phyloP scores from a whole-genome alignment of 2,329 filamentous ascomycete genomes.

The Cryphonectria parasitica region DNA sequence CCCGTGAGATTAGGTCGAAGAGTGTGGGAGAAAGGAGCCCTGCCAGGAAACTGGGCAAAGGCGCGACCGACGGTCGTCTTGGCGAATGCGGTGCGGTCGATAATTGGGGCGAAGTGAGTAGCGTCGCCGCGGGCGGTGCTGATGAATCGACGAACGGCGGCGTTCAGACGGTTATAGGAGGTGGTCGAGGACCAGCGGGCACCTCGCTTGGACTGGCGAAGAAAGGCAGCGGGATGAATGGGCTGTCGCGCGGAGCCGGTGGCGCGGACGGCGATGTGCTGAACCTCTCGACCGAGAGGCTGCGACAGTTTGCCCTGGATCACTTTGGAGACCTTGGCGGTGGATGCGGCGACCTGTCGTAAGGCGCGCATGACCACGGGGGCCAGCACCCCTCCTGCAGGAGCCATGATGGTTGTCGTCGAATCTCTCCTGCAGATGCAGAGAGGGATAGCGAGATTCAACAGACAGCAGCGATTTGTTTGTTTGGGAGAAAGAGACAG shows the following conservation, averaged over 20 bases:
- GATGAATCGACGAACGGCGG: constrained; percentile 55
- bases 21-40: constrained; percentile 84
- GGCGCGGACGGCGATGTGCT: constrained; percentile 50
- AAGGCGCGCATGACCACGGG: constrained; percentile 59
- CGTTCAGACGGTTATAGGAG: constrained; percentile 47
- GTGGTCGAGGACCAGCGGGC: constrained; percentile 53
- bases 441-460: constrained; percentile 14
- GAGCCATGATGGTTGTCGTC: constrained; percentile 51
- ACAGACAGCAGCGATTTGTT: background rate
- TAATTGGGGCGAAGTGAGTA: constrained; percentile 39
- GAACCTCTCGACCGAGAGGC: constrained; percentile 50
- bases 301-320: constrained; percentile 55
- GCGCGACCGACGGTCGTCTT: constrained; percentile 54
- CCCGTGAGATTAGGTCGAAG: constrained; percentile 92
- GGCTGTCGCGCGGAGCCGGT: constrained; percentile 50
- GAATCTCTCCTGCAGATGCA: constrained; percentile 30
- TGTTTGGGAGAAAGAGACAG: background rate
- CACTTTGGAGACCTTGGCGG: constrained; percentile 52
- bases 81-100: constrained; percentile 55
- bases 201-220: constrained; percentile 54
- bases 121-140: constrained; percentile 47
- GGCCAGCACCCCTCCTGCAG: constrained; percentile 61
- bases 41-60: constrained; percentile 67
- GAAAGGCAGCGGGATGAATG: constrained; percentile 54
- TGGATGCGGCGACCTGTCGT: constrained; percentile 50